Evolutionary conservation across 1,284 basidiomycete genomes (phyloP).

Genomic region (Irpex sp.): DNA sequence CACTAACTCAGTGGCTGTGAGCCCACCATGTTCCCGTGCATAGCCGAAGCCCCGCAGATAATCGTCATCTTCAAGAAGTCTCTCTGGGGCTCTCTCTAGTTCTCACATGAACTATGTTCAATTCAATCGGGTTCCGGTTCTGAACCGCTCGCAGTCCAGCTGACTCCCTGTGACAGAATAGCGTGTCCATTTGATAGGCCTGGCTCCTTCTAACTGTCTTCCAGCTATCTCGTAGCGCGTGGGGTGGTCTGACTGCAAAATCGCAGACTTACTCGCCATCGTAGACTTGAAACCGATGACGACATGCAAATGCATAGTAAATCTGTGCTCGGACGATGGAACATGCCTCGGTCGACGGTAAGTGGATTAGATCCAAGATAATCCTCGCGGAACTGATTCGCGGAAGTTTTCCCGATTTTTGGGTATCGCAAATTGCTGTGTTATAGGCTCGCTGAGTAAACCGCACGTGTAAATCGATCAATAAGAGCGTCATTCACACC

Average conservation of each 20-base stretch:
- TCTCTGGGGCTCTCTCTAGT: not conserved
- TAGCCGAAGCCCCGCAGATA: not conserved
- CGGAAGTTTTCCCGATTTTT: conserved; percentile 5
- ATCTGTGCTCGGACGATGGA: not conserved
- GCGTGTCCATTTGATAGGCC: conserved; percentile 7
- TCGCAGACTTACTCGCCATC: not conserved
- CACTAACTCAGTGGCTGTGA: not conserved
- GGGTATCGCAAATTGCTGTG: not conserved
- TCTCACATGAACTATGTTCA: not conserved
- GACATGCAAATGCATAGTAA: not conserved
- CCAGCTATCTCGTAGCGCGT: not conserved
- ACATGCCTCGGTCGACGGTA: not conserved
- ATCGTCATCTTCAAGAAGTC: not conserved
- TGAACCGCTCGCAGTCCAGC: conserved; percentile 3
- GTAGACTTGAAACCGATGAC: not conserved
- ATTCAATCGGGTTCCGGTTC: conserved; percentile 2
- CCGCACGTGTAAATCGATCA: conserved; percentile 12
- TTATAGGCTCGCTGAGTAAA: conserved; percentile 9
- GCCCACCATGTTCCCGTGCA: not conserved
- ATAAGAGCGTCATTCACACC: conserved; percentile 8
- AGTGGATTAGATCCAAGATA: not conserved
- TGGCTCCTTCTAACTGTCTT: not conserved
- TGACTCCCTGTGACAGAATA: conserved; percentile 6
- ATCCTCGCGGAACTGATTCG: conserved; percentile 14
- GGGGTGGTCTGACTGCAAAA: not conserved